Evolutionary conservation across 225 moss, liverwort and hornwort genomes (phyloP).

Genomic region (Ulota crispa): DNA sequence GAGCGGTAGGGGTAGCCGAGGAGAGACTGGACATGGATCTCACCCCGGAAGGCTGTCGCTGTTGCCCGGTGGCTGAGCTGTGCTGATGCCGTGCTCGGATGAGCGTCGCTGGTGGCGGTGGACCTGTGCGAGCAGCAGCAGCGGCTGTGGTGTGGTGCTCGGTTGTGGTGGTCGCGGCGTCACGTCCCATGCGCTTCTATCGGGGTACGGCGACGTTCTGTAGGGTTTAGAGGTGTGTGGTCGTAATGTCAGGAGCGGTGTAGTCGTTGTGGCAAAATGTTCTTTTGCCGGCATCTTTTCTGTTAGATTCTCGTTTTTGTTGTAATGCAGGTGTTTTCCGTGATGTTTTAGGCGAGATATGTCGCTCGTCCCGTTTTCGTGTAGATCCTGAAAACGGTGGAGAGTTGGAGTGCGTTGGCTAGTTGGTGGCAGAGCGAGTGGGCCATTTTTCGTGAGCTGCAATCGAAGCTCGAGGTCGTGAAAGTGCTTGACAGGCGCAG

Average conservation of each 20-base stretch:
- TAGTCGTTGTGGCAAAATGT: not conserved
- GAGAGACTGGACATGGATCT: constrained; percentile 22
- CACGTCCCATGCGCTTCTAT: not conserved
- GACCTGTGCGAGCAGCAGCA: not conserved
- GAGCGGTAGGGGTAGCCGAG: not conserved
- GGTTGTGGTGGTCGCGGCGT: not conserved
- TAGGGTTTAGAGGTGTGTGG: constrained; percentile 24
- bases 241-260: not conserved
- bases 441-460: not conserved
- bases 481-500: not conserved
- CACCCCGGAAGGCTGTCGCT: not conserved
- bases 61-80: not conserved
- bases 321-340: not conserved
- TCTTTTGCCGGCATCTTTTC: not conserved
- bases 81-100: constrained; percentile 20
- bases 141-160: not conserved
- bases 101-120: not conserved
- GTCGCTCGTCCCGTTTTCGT: no score
- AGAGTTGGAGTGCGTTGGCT: no score
- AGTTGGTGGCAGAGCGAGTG: not conserved
- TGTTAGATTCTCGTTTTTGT: not conserved
- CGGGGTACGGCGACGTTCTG: not conserved
- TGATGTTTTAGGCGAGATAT: not conserved
- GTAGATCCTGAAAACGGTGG: no score
- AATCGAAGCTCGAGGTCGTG: not conserved